These are phyloP conservation scores for Phytophthora pini DNA, from an alignment of 352 stramenopile genomes.

Conservation along the genomic window DNA sequence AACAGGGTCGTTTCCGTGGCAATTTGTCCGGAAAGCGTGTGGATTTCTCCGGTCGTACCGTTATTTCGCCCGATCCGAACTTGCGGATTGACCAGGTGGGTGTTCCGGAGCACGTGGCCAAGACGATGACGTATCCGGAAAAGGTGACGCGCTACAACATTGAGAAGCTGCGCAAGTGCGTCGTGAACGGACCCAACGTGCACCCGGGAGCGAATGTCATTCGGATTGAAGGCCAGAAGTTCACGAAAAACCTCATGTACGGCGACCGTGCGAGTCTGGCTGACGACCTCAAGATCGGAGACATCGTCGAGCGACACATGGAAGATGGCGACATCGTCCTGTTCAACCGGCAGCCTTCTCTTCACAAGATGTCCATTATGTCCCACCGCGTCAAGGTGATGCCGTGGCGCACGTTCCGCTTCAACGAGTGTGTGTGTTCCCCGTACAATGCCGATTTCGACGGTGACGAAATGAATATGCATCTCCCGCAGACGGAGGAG, in stretches of 20 bases:
- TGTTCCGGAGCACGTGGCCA: slow-evolving; percentile 96
- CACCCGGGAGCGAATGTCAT: slow-evolving; percentile 98
- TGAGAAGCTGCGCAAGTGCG: slow-evolving; percentile 94
- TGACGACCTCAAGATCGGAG: slow-evolving; percentile 95
- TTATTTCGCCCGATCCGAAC: slow-evolving; percentile 99
- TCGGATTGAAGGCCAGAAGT: slow-evolving; percentile 84
- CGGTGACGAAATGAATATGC: slow-evolving; percentile 99
- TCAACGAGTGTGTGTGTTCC: slow-evolving; percentile 99
- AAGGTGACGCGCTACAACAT: slow-evolving; percentile 98
- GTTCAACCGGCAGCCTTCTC: slow-evolving; percentile 99
- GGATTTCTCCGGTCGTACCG: slow-evolving; percentile 99
- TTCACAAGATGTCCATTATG: slow-evolving; percentile 99
- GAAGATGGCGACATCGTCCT: slow-evolving; percentile 99
- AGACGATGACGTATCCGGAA: slow-evolving; percentile 99
- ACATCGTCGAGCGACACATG: slow-evolving; percentile 99
- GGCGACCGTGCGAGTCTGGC: slow-evolving; percentile 94
- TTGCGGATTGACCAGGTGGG: slow-evolving; percentile 95
- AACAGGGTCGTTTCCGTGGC: slow-evolving; percentile 98
- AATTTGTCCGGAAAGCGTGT: slow-evolving; percentile 99
- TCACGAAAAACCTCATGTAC: slow-evolving; percentile 94
- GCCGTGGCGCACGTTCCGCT: slow-evolving; percentile 98
- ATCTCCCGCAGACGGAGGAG: slow-evolving; percentile 99
- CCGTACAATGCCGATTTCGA: slow-evolving; percentile 99
- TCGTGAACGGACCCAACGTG: slow-evolving; percentile 96
- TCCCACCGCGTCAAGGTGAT: slow-evolving; percentile 92